Conservation (phyloP, 257 asterid species). For the Ophiorrhiza pumila region DNA sequence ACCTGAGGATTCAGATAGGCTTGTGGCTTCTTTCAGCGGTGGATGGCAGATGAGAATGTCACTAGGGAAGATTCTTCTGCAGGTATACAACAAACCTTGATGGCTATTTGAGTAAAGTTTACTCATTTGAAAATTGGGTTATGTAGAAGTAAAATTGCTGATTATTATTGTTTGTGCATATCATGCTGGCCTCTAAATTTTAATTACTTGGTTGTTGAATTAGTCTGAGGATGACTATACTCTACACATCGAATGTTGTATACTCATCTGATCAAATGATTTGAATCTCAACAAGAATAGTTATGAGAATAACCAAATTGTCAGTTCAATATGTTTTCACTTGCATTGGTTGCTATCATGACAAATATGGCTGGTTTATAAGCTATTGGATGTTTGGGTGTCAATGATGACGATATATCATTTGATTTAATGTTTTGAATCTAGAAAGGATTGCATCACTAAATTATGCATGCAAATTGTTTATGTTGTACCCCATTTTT, state of each 20-base stretch:
- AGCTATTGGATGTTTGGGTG: neutral
- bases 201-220: neutral
- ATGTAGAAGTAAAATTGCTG: neutral
- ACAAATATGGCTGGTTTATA: neutral
- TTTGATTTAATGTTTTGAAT: neutral
- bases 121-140: neutral
- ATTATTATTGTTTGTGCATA: neutral
- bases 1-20: constrained; percentile 85
- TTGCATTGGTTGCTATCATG: neutral
- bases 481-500: neutral
- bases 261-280: neutral
- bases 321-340: neutral
- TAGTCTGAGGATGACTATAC: neutral
- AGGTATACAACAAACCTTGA: constrained; percentile 48
- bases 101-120: neutral
- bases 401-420: neutral
- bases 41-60: constrained; percentile 99
- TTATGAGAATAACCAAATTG: neutral
- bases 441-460: neutral
- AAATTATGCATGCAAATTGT: neutral
- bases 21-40: constrained; percentile 94
- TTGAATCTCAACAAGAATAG: neutral
- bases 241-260: neutral
- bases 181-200: neutral
- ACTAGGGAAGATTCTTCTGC: constrained; percentile 92